phyloP scores from a whole-genome alignment of 225 moss, liverwort and hornwort species.

The Anthoceros angustus region DNA sequence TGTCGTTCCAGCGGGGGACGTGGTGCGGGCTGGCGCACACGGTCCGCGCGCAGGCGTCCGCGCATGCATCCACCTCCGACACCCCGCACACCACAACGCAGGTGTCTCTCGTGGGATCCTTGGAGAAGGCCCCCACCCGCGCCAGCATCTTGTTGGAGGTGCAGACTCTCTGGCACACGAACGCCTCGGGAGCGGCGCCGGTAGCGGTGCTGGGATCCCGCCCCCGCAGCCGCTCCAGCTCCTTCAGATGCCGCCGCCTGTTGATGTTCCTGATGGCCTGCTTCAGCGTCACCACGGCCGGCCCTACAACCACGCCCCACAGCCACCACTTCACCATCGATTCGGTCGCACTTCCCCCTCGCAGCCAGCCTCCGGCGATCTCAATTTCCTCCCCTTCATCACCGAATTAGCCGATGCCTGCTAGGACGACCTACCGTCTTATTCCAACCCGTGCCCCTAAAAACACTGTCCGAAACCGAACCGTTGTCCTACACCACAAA shows the following conservation, averaged over 20 bases:
- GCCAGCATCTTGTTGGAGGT: conserved; percentile 87
- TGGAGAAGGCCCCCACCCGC: conserved; percentile 86
- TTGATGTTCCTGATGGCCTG: neutral
- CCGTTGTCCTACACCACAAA: no score
- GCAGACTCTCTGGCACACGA: conserved; percentile 88
- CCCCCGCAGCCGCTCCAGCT: conserved; percentile 64
- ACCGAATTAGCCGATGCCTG: no score
- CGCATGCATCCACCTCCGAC: conserved; percentile 87
- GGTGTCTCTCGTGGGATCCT: conserved; percentile 80
- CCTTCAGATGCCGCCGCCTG: conserved; percentile 9
- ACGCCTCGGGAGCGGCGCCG: conserved; percentile 46
- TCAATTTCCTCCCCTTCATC: no score
- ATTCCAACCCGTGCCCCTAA: no score
- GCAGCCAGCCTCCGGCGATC: no score
- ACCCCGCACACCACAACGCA: conserved; percentile 95
- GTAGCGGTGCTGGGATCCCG: conserved; percentile 34
- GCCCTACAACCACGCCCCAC: neutral
- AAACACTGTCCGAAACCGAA: no score
- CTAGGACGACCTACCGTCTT: no score
- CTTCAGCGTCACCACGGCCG: neutral
- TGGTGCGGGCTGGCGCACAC: conserved; percentile 92
- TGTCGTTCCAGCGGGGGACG: conserved; percentile 95
- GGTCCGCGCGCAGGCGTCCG: conserved; percentile 71
- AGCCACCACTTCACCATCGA: neutral
- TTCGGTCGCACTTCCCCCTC: neutral